Evolutionary conservation across 768 basidiomycete species (phyloP).

Genomic region (Leucosporidium creatinivorum): DNA sequence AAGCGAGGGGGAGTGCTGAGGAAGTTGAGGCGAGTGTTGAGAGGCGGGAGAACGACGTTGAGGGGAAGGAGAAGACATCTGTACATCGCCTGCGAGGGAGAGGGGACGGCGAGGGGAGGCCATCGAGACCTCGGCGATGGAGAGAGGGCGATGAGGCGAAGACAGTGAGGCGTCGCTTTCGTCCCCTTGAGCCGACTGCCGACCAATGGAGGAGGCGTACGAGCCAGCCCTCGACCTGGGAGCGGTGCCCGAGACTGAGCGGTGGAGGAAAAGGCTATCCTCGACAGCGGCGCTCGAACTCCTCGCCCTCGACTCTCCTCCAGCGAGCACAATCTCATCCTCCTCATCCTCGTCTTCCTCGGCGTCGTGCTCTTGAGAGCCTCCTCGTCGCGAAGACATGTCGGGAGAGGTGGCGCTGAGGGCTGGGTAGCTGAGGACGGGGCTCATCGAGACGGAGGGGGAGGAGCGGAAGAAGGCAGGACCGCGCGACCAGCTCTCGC

Average conservation of each 20-base stretch:
- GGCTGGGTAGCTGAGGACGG: too few relatives aligned
- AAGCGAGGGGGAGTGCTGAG: too few relatives aligned
- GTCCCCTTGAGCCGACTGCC: background rate
- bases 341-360: background rate
- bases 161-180: background rate
- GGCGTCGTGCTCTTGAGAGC: too few relatives aligned
- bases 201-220: too few relatives aligned
- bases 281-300: background rate
- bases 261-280: slow-evolving; percentile 1
- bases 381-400: too few relatives aligned
- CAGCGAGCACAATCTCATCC: slow-evolving; percentile 11
- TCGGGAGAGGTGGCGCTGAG: too few relatives aligned
- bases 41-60: background rate
- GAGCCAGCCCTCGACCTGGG: too few relatives aligned
- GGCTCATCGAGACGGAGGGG: too few relatives aligned
- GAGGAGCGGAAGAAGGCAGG: slow-evolving; percentile 26
- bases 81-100: background rate
- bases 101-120: background rate
- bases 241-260: too few relatives aligned
- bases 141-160: too few relatives aligned
- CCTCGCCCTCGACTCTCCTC: background rate
- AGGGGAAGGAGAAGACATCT: slow-evolving; percentile 12
- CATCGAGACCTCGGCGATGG: too few relatives aligned
- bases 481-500: slow-evolving; percentile 20
- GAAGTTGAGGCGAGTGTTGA: background rate